Evolutionary conservation across 1,284 basidiomycete genomes (phyloP), one percentile per base, ranked within the genome.

Genomic region (Sparassis latifolia): DNA sequence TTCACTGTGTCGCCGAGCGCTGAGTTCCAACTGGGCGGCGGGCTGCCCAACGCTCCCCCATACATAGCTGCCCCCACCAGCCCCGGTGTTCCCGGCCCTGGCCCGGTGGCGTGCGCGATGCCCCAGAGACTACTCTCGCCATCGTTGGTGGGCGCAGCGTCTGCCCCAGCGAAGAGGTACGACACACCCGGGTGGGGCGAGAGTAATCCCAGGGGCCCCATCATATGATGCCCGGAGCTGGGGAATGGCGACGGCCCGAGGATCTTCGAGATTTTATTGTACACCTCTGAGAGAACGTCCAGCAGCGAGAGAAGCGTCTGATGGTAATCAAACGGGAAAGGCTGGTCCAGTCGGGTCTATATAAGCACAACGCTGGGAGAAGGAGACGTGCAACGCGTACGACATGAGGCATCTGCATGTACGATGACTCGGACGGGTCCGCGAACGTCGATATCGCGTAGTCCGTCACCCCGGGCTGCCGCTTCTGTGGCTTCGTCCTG

Each of bases 261-360:
- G 44, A 90, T 78, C 62, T 82, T 83, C 3, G 80, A 78, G 43
- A 93, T 84, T 66, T 89, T 91, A 66, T 87, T 84, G 72, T 93
- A 93, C 29, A 89, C 80, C 64, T 92, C 89, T 10, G 88, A 88
- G 39, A 93, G 77, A 42, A 93, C 85, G 62, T 93, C 91, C 50
- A 92, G 82, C 33, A 92, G 79, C 35, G 91, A 89, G 45, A 91
- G 78, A 32, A 92, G 78, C 4, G 87, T 89, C 69, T 93, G 86
- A 57, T 89, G 85, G 62, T 93, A 93, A 68, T 93, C 91, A 47
- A 93, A 67, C 3, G 84, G 72, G 67, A 93, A 93, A 12, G 90
- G 87, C 89, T 92, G 55, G 9, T 48, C 5, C 35, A 41, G 28
- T 33, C 10, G 32, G 5, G 40, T 20, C 20, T 20, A 20, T 20